A percentile compares a stretch with the other conserved stretches of the same genome.
Evolutionary conservation across 345 rosid species (phyloP).

Genomic region (Citrus reticulata): DNA sequence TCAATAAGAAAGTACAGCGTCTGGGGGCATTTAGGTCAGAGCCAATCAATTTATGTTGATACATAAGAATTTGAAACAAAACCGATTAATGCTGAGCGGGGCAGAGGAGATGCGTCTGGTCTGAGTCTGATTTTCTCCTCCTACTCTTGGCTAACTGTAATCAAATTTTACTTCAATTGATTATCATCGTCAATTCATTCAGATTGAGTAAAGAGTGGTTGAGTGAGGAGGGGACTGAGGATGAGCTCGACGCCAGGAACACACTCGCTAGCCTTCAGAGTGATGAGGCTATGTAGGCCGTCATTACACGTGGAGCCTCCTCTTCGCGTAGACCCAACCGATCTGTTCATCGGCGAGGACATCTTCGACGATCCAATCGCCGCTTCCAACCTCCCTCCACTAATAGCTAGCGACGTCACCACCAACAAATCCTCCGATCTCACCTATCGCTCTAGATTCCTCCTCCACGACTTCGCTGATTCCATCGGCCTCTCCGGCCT

Average conservation of each 20-base stretch:
- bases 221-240: not conserved
- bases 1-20: too few relatives aligned
- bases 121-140: too few relatives aligned
- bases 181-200: too few relatives aligned
- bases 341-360: conserved; percentile 91
- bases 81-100: too few relatives aligned
- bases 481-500: conserved; percentile 91
- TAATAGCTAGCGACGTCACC: conserved; percentile 28
- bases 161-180: too few relatives aligned
- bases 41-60: not conserved
- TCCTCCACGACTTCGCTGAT: conserved; percentile 65
- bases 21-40: not conserved
- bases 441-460: conserved; percentile 62
- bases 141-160: too few relatives aligned
- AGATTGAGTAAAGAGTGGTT: too few relatives aligned
- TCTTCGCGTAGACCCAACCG: conserved; percentile 75
- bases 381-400: conserved; percentile 52
- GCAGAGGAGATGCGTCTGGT: too few relatives aligned
- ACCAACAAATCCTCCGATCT: conserved; percentile 47
- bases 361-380: conserved; percentile 79
- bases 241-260: conserved; percentile 67
- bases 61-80: not conserved
- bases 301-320: conserved; percentile 84
- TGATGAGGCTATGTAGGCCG: conserved; percentile 94
- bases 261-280: conserved; percentile 95